Percentiles rank a stretch among this genome's conserved stretches.
Evolutionary conservation across 2,329 filamentous ascomycete species (phyloP).

Genomic region (Phoma sp.): DNA sequence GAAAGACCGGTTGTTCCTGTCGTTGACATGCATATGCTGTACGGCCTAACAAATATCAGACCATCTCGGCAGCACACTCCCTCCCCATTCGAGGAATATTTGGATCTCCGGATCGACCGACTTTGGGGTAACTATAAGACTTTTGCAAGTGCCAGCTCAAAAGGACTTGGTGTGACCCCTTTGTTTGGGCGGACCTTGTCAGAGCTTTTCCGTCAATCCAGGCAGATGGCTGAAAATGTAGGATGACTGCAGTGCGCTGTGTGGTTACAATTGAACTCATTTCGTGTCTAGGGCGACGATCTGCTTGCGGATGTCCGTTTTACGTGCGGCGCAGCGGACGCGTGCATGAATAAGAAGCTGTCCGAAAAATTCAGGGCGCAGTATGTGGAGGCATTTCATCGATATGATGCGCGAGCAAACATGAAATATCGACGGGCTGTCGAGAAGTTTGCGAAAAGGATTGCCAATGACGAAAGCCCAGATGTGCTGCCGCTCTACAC

Average conservation of each 20-base stretch:
- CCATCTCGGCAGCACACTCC: not conserved
- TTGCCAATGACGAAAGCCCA: not conserved
- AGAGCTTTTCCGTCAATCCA: slow-evolving; percentile 3
- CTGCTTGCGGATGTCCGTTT: slow-evolving; percentile 1
- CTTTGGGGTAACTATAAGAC: slow-evolving; percentile 10
- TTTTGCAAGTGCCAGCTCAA: not conserved
- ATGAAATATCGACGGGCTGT: not conserved
- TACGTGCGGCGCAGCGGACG: slow-evolving; percentile 4
- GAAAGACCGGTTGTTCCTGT: not conserved
- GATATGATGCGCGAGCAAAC: slow-evolving; percentile 1
- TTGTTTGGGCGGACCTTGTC: slow-evolving; percentile 4
- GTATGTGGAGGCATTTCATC: not conserved
- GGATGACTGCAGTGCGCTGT: not conserved
- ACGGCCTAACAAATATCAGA: not conserved
- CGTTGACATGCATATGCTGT: not conserved
- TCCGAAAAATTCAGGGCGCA: too few species aligned
- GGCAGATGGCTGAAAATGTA: slow-evolving; percentile 7
- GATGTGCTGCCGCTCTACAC: slow-evolving; percentile 3
- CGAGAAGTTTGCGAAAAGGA: not conserved
- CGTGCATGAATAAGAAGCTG: not conserved
- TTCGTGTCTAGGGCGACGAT: not conserved
- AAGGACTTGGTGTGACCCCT: not conserved
- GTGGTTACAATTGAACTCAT: not conserved
- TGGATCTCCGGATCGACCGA: slow-evolving; percentile 2
- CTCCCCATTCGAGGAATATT: not conserved